Evolutionary conservation across 148 eudicot species (phyloP).

Genomic region (Silene uniflora): DNA sequence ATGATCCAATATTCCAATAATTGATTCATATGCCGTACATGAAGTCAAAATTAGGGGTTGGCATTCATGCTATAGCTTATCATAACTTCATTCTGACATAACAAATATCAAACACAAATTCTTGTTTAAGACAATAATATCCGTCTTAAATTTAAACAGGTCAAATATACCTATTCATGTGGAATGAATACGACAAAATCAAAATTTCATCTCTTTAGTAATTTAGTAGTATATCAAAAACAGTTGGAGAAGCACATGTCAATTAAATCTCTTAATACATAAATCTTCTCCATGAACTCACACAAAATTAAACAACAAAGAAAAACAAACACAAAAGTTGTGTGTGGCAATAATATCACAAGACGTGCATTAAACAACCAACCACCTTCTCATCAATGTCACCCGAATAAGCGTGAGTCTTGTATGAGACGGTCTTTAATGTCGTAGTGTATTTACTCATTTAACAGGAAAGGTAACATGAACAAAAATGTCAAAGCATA

Average conservation of each 20-base stretch:
- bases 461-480: no score
- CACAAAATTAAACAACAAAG: not conserved
- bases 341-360: not conserved
- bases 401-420: no score
- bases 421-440: no score
- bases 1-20: not conserved
- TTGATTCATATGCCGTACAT: not conserved
- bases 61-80: conserved; percentile 20
- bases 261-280: not conserved
- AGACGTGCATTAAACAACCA: not conserved
- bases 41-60: conserved; percentile 21
- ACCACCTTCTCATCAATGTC: not conserved
- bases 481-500: no score
- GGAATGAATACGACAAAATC: no score
- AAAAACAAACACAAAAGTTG: not conserved
- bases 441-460: no score
- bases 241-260: not conserved
- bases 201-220: conserved; percentile 3
- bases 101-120: no score
- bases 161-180: no score
- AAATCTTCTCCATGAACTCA: not conserved
- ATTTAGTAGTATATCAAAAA: conserved; percentile 4
- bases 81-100: conserved; percentile 14
- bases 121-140: no score
- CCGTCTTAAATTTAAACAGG: no score